A percentile compares a stretch with the other conserved stretches of the same genome.
phyloP scores from a whole-genome alignment of 192 early-diverging fungal genomes.

The Backusella parvicylindrica region DNA sequence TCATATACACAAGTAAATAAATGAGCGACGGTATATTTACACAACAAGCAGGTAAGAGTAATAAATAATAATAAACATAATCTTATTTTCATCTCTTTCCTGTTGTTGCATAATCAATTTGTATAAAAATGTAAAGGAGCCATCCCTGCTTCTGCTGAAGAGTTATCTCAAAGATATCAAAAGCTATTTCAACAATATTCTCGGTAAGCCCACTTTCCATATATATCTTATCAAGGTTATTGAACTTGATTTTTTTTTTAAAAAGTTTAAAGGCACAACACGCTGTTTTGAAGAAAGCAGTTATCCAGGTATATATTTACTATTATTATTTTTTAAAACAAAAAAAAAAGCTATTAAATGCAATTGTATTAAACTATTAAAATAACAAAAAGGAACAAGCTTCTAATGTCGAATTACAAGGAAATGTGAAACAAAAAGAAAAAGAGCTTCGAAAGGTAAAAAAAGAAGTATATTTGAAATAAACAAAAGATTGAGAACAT shows the following conservation, averaged over 20 bases:
- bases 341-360: neutral
- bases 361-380: neutral
- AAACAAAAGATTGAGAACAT: neutral
- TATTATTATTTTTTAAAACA: too few species aligned
- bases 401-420: conserved; percentile 43
- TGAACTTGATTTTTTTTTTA: neutral
- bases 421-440: conserved; percentile 54
- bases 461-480: neutral
- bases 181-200: conserved; percentile 54
- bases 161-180: conserved; percentile 52
- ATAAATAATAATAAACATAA: neutral
- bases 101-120: neutral
- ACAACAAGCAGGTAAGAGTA: conserved; percentile 23
- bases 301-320: conserved; percentile 45
- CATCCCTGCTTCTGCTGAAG: conserved; percentile 45
- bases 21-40: conserved; percentile 28
- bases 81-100: neutral
- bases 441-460: conserved; percentile 52
- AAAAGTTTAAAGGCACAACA: conserved; percentile 52
- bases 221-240: neutral
- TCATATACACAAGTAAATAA: neutral
- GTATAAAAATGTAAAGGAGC: conserved; percentile 16
- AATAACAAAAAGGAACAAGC: conserved; percentile 49
- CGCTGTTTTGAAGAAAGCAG: conserved; percentile 53
- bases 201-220: conserved; percentile 33